These are phyloP conservation scores for Cruciata laevipes DNA, from an alignment of 257 asterid genomes.

Conservation along the genomic window DNA sequence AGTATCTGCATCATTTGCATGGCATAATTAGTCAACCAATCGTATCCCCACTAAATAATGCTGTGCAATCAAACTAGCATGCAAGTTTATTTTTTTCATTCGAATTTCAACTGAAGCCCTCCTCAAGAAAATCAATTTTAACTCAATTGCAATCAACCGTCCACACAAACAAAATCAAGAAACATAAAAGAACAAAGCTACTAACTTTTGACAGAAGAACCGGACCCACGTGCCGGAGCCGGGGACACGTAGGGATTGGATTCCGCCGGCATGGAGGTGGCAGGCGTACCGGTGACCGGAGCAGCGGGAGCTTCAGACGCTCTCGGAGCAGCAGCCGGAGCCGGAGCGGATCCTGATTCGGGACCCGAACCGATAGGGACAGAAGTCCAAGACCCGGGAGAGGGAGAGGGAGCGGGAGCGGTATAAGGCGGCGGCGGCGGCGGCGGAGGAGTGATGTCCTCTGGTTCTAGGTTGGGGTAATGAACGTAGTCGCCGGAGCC, in stretches of 20 bases:
- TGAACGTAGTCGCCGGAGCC: slow-evolving; percentile 53
- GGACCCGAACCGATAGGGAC: slow-evolving; percentile 19
- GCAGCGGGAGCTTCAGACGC: slow-evolving; percentile 23
- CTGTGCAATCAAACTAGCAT: background rate
- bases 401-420: slow-evolving; percentile 38
- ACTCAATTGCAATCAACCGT: background rate
- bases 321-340: slow-evolving; percentile 9
- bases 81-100: background rate
- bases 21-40: background rate
- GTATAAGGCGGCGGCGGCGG: slow-evolving; percentile 33
- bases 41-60: background rate
- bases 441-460: slow-evolving; percentile 55
- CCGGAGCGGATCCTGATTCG: slow-evolving; percentile 10
- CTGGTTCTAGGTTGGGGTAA: slow-evolving; percentile 66
- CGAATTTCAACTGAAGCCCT: background rate
- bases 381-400: slow-evolving; percentile 29
- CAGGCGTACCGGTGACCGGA: slow-evolving; percentile 24
- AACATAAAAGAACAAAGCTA: background rate
- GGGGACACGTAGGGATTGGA: slow-evolving; percentile 75
- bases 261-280: slow-evolving; percentile 71
- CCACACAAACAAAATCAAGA: background rate
- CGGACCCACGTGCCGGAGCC: slow-evolving; percentile 35
- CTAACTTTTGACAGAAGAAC: slow-evolving; percentile 35
- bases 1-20: slow-evolving; percentile 40
- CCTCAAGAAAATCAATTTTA: background rate